These are phyloP conservation scores for Colletotrichum brevisporum DNA, from an alignment of 2,329 filamentous ascomycete genomes.

Conservation along the genomic window DNA sequence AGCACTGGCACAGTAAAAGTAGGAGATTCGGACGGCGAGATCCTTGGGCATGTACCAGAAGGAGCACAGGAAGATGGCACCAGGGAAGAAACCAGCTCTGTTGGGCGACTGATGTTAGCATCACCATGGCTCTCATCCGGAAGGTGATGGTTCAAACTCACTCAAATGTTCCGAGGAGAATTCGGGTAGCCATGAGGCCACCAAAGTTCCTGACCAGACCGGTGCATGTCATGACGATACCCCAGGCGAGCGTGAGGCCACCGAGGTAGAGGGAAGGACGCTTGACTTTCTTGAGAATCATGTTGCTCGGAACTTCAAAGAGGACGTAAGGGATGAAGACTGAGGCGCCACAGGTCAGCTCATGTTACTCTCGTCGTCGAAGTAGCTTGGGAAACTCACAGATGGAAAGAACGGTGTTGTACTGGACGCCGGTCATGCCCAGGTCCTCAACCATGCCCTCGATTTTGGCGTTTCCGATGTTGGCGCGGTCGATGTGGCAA, in stretches of 20 bases:
- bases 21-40: slow-evolving; percentile 62
- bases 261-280: slow-evolving; percentile 75
- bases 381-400: slow-evolving; percentile 67
- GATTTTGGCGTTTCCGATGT: slow-evolving; percentile 67
- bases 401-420: slow-evolving; percentile 65
- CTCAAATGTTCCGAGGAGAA: slow-evolving; percentile 68
- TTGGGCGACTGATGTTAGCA: too few relatives aligned
- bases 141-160: not conserved
- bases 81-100: slow-evolving; percentile 66
- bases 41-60: slow-evolving; percentile 66
- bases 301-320: slow-evolving; percentile 75
- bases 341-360: not conserved
- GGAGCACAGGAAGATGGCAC: slow-evolving; percentile 63
- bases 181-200: slow-evolving; percentile 50
- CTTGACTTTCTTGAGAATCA: slow-evolving; percentile 73
- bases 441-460: slow-evolving; percentile 49
- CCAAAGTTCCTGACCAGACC: slow-evolving; percentile 45
- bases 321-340: slow-evolving; percentile 78
- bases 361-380: slow-evolving; percentile 55
- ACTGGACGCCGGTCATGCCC: slow-evolving; percentile 66
- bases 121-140: too few relatives aligned
- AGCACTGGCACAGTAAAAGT: slow-evolving; percentile 80
- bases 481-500: slow-evolving; percentile 69
- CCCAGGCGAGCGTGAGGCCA: slow-evolving; percentile 70
- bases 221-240: slow-evolving; percentile 43